Base-by-base conservation (phyloP, 768 basidiomycete genomes). In the Boletus reticuloceps region DNA sequence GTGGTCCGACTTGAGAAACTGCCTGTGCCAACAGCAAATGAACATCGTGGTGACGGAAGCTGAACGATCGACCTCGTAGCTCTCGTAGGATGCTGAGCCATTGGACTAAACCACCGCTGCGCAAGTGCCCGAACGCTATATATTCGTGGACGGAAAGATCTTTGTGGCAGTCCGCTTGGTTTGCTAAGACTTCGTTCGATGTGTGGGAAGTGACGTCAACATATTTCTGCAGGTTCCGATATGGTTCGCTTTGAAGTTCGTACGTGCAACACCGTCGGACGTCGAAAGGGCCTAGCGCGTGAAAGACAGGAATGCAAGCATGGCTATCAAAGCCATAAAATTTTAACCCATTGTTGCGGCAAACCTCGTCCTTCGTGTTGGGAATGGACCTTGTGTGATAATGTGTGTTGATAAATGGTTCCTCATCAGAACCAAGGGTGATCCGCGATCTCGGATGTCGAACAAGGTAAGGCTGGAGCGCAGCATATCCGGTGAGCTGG, bases 31-130 rank as follows among this genome's bases (percentile, higher is more conserved):
- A 22, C 0, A 83, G 67, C 0, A 69, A 51, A 54, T 79, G 71
- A 1, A 83, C 75, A 17, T 75, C 76, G 0, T 69, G 66, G 9
- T 60, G 53, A 22, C 69, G 64, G 52, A 84, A 76, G 10, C 69
- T 72, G 51, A 84, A 57, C 0, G 61, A 58, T 20, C 71, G 67
- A 8, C 69, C 69, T 8, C 70, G 69, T n/a, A 83, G 58, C 56
- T 79, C 79, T n/a, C 76, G 72, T 13, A 72, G 54, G 38, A 83
- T 75, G 54, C 83, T 83, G 38, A 75, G 63, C 81, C 80, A 82
- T 47, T 83, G 81, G 0, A 83, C 57, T 3, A 54, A 63, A 0
- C 68, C 54, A 0, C 82, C 81, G 37, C 75, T 72, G 6, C 82
- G 78, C 36, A 83, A 56, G 47, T 71, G 66, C 12, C 73, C 75